Evolutionary conservation across 306 rosid genomes (phyloP).

Genomic region (Mucuna pruriens): DNA sequence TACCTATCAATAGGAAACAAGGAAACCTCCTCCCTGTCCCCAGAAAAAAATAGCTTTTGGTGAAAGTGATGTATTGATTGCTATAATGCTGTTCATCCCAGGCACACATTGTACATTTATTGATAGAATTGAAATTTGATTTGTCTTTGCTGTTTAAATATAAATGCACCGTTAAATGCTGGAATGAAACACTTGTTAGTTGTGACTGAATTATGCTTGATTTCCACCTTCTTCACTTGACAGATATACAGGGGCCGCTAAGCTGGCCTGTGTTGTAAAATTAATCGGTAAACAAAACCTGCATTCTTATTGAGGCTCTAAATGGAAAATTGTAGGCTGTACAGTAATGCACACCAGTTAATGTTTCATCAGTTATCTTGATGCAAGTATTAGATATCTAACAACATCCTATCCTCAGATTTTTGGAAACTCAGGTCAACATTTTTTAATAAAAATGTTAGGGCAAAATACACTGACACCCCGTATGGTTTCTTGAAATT

Average conservation of each 20-base stretch:
- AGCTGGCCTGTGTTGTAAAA: background rate
- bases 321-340: background rate
- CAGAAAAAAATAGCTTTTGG: background rate
- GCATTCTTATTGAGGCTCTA: background rate
- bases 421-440: background rate
- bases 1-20: background rate
- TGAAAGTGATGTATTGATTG: conserved; percentile 38
- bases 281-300: background rate
- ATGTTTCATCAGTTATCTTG: background rate
- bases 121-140: conserved; percentile 17
- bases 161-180: background rate
- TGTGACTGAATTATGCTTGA: background rate
- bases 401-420: background rate
- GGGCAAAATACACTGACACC: no score
- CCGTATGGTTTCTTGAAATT: background rate
- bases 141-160: background rate
- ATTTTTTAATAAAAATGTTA: no score
- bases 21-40: no score
- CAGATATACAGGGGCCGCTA: background rate
- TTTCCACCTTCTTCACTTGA: background rate
- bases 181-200: background rate
- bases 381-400: background rate
- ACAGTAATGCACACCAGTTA: background rate
- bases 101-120: conserved; percentile 30
- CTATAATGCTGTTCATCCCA: conserved; percentile 32